Evolutionary conservation across 139 green algal species (phyloP).

Genomic region (Closterium sp.): DNA sequence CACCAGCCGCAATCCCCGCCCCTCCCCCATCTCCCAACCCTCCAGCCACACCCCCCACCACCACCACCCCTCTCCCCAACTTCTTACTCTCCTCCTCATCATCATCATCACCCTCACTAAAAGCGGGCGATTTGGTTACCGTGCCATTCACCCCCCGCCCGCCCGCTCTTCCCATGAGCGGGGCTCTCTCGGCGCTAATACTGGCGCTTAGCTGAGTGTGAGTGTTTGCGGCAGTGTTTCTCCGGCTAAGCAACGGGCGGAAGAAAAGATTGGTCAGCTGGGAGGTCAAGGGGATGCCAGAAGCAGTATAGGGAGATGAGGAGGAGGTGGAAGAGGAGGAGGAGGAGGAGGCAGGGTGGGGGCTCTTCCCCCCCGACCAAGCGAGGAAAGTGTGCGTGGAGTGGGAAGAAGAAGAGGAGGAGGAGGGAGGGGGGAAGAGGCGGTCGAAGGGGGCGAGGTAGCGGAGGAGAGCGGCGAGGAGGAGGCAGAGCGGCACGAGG

Average conservation of each 20-base stretch:
- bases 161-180: not conserved
- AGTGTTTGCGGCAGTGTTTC: not conserved
- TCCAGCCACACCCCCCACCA: not conserved
- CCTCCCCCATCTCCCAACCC: not conserved
- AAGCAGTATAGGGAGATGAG: not conserved
- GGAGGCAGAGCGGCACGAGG: not conserved
- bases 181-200: not conserved
- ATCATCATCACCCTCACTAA: not conserved
- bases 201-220: not conserved
- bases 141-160: not conserved
- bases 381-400: not conserved
- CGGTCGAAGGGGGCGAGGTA: not conserved
- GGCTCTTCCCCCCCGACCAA: not conserved
- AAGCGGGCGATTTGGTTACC: not conserved
- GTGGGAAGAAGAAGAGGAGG: not conserved
- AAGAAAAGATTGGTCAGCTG: not conserved
- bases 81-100: not conserved
- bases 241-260: not conserved
- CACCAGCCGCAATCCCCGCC: not conserved
- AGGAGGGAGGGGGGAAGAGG: not conserved
- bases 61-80: not conserved
- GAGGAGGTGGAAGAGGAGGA: not conserved
- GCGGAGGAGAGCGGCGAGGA: not conserved
- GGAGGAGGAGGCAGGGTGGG: not conserved
- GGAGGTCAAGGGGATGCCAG: not conserved